Conservation (phyloP, 2,329 filamentous ascomycete species). For the Penicillium verrucosum region DNA sequence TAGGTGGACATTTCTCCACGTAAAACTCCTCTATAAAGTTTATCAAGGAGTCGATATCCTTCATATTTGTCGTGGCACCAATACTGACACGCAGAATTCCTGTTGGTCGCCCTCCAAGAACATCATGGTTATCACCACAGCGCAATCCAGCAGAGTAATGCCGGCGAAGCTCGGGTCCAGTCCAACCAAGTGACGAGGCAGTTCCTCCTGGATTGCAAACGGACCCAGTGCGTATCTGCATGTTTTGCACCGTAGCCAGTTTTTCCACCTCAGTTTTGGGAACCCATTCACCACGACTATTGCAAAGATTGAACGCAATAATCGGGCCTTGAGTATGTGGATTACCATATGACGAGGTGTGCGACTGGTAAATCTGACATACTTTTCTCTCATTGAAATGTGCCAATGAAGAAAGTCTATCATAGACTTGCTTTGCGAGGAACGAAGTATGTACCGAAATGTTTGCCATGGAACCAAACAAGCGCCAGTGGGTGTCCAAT, state of each 20-base stretch:
- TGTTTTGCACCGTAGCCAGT: conserved; percentile 69
- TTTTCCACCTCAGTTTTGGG: conserved; percentile 85
- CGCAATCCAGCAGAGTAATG: conserved; percentile 83
- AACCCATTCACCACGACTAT: conserved; percentile 67
- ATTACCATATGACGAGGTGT: conserved; percentile 43
- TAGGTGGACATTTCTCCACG: conserved; percentile 35
- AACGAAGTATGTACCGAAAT: conserved; percentile 69
- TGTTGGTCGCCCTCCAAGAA: conserved; percentile 80
- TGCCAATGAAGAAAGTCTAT: conserved; percentile 56
- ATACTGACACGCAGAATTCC: conserved; percentile 82
- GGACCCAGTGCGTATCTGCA: conserved; percentile 83
- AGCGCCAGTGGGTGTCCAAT: conserved; percentile 62
- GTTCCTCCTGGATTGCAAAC: conserved; percentile 91
- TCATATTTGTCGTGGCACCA: conserved; percentile 80
- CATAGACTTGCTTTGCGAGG: conserved; percentile 59
- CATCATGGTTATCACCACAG: conserved; percentile 78
- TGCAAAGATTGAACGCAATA: conserved; percentile 77
- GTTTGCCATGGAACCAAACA: conserved; percentile 69
- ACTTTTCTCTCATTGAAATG: conserved; percentile 68
- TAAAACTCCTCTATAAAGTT: conserved; percentile 71
- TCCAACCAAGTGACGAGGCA: conserved; percentile 66
- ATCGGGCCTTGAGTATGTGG: conserved; percentile 63
- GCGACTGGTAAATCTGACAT: conserved; percentile 62
- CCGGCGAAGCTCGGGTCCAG: conserved; percentile 74
- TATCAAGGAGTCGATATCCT: conserved; percentile 70